Evolutionary conservation across 2,329 filamentous ascomycete genomes (phyloP).

Genomic region (Xylaria polymorpha): DNA sequence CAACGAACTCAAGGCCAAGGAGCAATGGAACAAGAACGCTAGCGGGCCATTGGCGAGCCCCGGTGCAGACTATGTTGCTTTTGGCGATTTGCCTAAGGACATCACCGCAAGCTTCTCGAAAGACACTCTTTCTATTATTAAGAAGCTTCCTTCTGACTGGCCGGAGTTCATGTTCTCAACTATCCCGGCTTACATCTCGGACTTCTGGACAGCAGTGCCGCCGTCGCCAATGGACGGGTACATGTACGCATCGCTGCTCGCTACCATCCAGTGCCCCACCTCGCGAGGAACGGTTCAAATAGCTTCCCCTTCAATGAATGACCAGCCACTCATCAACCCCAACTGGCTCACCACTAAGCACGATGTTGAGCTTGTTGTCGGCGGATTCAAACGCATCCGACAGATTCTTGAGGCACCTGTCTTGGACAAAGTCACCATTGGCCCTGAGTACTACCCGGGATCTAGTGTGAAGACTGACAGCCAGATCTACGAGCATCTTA

Average conservation of each 20-base stretch:
- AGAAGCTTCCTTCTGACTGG: slow-evolving; percentile 8
- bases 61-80: slow-evolving; percentile 12
- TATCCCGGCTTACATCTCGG: slow-evolving; percentile 6
- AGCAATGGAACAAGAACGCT: slow-evolving; percentile 14
- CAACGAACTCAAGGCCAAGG: not conserved
- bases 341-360: slow-evolving; percentile 14
- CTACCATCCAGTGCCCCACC: not conserved
- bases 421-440: not conserved
- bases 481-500: slow-evolving; percentile 31
- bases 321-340: slow-evolving; percentile 16
- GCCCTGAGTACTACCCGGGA: slow-evolving; percentile 15
- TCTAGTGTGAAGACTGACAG: slow-evolving; percentile 30
- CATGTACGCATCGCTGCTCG: slow-evolving; percentile 14
- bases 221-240: slow-evolving; percentile 13
- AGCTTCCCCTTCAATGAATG: not conserved
- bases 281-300: slow-evolving; percentile 8
- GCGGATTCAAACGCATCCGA: slow-evolving; percentile 37
- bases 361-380: slow-evolving; percentile 42
- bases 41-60: slow-evolving; percentile 10
- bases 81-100: slow-evolving; percentile 4
- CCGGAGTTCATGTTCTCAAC: slow-evolving; percentile 19
- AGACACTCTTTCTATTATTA: not conserved
- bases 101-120: not conserved
- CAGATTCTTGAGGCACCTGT: slow-evolving; percentile 10
- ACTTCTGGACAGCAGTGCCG: not conserved